Evolutionary conservation across 1,284 basidiomycete species (phyloP), one percentile per base, ranked within the genome.

Genomic region (Leccinum fallax): DNA sequence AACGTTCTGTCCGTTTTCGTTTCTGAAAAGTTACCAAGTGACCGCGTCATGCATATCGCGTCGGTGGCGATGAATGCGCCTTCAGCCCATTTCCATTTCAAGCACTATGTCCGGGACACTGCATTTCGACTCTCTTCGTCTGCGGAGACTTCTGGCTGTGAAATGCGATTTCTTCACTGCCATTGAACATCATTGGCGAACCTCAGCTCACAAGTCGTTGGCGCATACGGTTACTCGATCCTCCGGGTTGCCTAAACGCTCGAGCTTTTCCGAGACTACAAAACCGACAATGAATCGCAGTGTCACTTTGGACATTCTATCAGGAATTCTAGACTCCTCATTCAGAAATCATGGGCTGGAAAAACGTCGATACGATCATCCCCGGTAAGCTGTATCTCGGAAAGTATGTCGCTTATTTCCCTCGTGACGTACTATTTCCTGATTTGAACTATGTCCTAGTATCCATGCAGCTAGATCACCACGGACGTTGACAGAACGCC

Each of bases 321-420:
- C 73, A 67, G 69, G 66, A 65, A 69, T 74, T 76, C 66, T 60
- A 68, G 71, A 66, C 30, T 66, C 51, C 58, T 65, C 64, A 64
- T 52, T 46, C 57, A 62, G 59, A 61, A n/a, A 84, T 80, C 74
- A 83, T 83, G 80, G 79, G 76, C 73, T 90, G 89, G 87, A 90
- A 81, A 74, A 90, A 90, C 78, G 83, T 92, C 76, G 84, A 88
- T 74, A 76, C 85, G 53, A 79, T 92, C 76, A 86, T 92, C 73
- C 83, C 86, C 57, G 82, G 82, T 69, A 84, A 79, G 73, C 82
- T 92, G 75, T 91, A 82, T 78, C 77, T 92, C 72, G 90, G 90
- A 78, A 92, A 90, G 89, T 92, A 69, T 77, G 90, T 34, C 67
- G 61, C 61, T 55, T 61, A 62, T 56, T 62, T 67, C 61, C 57